phyloP scores from a whole-genome alignment of 768 basidiomycete species.

The Amanita jacksonii region DNA sequence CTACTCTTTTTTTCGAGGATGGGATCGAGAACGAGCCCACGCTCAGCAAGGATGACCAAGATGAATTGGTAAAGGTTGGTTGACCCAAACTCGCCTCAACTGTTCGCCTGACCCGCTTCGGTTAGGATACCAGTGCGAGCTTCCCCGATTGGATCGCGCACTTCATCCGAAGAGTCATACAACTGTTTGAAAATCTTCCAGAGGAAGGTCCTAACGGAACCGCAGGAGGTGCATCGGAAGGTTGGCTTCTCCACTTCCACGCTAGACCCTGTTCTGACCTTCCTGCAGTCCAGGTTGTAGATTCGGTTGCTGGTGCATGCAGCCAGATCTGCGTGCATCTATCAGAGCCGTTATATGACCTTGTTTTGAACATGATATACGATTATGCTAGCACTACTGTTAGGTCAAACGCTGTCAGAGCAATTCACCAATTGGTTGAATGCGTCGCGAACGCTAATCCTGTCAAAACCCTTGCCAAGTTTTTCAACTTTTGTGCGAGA shows the following conservation, averaged over 20 bases:
- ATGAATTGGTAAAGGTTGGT: conserved; percentile 47
- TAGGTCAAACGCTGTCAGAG: conserved; percentile 78
- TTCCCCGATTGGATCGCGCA: conserved; percentile 81
- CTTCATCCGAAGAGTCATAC: conserved; percentile 70
- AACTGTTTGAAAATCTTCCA: conserved; percentile 76
- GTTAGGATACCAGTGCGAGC: conserved; percentile 60
- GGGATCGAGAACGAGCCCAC: conserved; percentile 25
- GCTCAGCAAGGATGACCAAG: conserved; percentile 56
- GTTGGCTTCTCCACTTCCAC: conserved; percentile 20
- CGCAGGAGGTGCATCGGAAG: conserved; percentile 57
- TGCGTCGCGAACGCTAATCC: conserved; percentile 79
- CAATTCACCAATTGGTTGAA: conserved; percentile 79
- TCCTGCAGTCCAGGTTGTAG: conserved; percentile 56
- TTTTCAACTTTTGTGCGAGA: conserved; percentile 61
- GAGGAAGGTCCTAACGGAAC: conserved; percentile 64
- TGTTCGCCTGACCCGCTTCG: too few species aligned
- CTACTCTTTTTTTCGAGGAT: conserved; percentile 30
- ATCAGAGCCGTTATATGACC: conserved; percentile 65
- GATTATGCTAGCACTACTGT: conserved; percentile 77
- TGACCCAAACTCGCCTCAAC: too few species aligned
- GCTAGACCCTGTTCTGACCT: conserved; percentile 3
- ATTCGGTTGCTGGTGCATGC: conserved; percentile 68
- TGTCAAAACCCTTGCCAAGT: conserved; percentile 65
- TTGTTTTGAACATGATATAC: conserved; percentile 75
- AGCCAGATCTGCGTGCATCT: conserved; percentile 70